phyloP scores from a whole-genome alignment of 805 yeast species.

The Candida maris region DNA sequence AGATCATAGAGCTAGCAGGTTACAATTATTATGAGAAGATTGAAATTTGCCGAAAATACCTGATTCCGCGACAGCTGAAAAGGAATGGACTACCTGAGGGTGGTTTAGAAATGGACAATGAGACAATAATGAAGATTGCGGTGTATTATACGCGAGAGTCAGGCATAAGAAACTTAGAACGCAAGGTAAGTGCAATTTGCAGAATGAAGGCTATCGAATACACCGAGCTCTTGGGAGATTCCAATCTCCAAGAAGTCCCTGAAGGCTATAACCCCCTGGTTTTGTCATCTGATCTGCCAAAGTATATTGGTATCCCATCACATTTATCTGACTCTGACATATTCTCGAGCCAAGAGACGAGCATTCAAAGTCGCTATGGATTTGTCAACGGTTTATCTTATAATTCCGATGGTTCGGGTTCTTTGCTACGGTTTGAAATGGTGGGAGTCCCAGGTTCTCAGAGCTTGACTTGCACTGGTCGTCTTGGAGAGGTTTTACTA shows the following conservation, averaged over 20 bases:
- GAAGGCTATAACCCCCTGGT: constrained; percentile 17
- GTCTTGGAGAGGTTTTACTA: constrained; percentile 73
- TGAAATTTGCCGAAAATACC: constrained; percentile 62
- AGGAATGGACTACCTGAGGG: constrained; percentile 57
- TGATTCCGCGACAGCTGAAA: constrained; percentile 71
- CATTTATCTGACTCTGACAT: constrained; percentile 31
- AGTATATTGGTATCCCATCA: constrained; percentile 60
- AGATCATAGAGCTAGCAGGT: constrained; percentile 72
- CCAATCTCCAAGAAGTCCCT: not conserved
- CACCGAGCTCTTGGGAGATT: constrained; percentile 32
- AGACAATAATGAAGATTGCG: constrained; percentile 59
- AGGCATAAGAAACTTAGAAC: constrained; percentile 79
- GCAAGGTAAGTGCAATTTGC: constrained; percentile 71
- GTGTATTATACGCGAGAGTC: constrained; percentile 76
- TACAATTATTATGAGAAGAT: constrained; percentile 76
- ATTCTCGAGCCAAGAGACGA: constrained; percentile 42
- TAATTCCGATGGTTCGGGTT: constrained; percentile 83
- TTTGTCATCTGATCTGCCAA: constrained; percentile 50
- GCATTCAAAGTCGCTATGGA: constrained; percentile 55
- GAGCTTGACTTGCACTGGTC: constrained; percentile 67
- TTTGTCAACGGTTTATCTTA: constrained; percentile 86
- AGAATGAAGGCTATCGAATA: constrained; percentile 78
- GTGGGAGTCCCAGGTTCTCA: constrained; percentile 54
- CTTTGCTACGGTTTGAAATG: constrained; percentile 75
- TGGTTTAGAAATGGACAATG: constrained; percentile 45